phyloP scores from a whole-genome alignment of 768 basidiomycete species.

The Flagelloscypha sp. region DNA sequence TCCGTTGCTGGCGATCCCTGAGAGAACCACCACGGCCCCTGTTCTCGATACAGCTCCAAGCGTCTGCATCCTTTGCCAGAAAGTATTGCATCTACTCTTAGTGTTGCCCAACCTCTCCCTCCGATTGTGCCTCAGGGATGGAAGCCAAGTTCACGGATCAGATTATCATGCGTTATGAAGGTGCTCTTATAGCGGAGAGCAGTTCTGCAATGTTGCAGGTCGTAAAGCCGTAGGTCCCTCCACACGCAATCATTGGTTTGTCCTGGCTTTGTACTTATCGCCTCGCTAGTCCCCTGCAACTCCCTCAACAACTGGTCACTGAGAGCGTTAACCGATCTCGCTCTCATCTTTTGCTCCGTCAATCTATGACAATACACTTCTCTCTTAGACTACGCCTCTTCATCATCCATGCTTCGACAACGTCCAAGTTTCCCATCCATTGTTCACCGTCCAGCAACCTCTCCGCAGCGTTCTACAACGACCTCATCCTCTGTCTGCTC shows the following conservation, averaged over 20 bases:
- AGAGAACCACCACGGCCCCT: too few relatives aligned
- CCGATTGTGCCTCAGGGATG: too few relatives aligned
- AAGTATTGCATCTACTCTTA: too few relatives aligned
- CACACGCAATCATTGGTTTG: conserved; percentile 1
- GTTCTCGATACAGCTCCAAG: conserved; percentile 32
- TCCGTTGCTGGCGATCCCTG: too few relatives aligned
- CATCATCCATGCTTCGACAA: conserved; percentile 1
- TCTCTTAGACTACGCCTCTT: conserved; percentile 10
- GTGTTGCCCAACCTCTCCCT: too few relatives aligned
- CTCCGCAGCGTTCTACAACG: conserved; percentile 40
- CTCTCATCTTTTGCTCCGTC: conserved; percentile 42
- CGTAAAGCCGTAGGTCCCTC: conserved; percentile 31
- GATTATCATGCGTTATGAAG: too few relatives aligned
- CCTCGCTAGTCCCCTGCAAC: conserved; percentile 55
- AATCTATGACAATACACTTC: conserved; percentile 44
- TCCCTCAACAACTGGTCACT: conserved; percentile 55
- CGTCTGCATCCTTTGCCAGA: conserved; percentile 29
- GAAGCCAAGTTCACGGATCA: too few relatives aligned
- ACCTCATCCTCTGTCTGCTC: conserved; percentile 53
- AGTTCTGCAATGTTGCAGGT: conserved; percentile 28
- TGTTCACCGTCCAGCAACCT: conserved; percentile 34
- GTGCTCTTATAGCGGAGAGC: too few relatives aligned
- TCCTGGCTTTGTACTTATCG: conserved; percentile 5
- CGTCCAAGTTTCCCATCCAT: conserved; percentile 40
- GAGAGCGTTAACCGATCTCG: conserved; percentile 44